phyloP scores from a whole-genome alignment of 768 basidiomycete species.

The Rhizopogon vinicolor region DNA sequence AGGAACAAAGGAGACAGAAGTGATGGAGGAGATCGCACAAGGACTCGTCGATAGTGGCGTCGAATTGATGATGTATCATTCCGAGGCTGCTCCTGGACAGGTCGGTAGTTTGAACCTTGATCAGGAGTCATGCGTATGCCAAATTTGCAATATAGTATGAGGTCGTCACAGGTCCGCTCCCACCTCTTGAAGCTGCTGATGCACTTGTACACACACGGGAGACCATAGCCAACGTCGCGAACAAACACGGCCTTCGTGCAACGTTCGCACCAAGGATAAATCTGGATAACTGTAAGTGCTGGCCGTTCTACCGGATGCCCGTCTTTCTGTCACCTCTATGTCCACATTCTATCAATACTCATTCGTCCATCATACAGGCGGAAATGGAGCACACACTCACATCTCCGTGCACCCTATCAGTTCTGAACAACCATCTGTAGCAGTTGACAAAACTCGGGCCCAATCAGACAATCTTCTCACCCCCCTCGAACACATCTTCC shows the following conservation, averaged over 20 bases:
- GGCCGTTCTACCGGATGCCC: no score
- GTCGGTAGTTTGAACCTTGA: constrained; percentile 20
- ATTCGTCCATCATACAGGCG: constrained; percentile 27
- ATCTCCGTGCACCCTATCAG: constrained; percentile 48
- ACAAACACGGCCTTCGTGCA: constrained; percentile 57
- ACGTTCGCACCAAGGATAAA: constrained; percentile 42
- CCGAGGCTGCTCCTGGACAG: constrained; percentile 70
- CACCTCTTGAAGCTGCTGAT: constrained; percentile 64
- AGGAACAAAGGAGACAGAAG: constrained; percentile 41
- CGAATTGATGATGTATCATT: constrained; percentile 64
- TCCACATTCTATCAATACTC: no score
- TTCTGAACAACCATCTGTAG: neutral
- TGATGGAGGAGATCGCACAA: constrained; percentile 57
- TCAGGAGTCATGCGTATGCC: neutral
- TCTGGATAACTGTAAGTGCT: constrained; percentile 28
- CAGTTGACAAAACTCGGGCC: neutral
- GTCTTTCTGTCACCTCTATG: neutral
- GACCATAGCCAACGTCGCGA: constrained; percentile 59
- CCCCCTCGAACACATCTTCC: constrained; percentile 51
- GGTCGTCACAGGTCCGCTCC: constrained; percentile 60
- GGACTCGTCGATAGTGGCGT: constrained; percentile 44
- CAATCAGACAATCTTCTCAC: constrained; percentile 27
- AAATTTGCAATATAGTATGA: constrained; percentile 42
- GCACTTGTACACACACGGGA: constrained; percentile 64
- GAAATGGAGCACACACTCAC: constrained; percentile 58